Percentiles rank a stretch among this genome's conserved stretches.
phyloP scores from a whole-genome alignment of 2,329 filamentous ascomycete genomes.

The Hypoxylon sp. region DNA sequence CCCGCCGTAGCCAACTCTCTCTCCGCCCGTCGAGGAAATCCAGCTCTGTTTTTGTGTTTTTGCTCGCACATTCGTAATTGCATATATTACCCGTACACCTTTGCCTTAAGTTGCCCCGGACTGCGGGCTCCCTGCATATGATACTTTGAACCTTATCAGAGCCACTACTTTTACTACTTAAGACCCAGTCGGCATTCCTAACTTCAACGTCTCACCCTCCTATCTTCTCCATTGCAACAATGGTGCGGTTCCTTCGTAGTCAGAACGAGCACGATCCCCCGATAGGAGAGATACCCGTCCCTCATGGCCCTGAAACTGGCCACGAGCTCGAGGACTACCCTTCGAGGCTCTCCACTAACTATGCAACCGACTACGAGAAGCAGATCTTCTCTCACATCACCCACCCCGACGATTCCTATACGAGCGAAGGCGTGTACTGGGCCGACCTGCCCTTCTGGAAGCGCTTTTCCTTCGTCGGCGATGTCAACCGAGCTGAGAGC shows the following conservation, averaged over 20 bases:
- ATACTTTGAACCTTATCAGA: slow-evolving; percentile 20
- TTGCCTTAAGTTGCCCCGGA: neutral
- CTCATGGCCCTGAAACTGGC: slow-evolving; percentile 60
- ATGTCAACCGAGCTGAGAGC: slow-evolving; percentile 75
- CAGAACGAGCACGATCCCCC: slow-evolving; percentile 52
- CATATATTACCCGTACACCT: neutral
- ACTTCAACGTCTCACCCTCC: slow-evolving; percentile 5
- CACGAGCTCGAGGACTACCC: slow-evolving; percentile 59
- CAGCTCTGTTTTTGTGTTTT: too few relatives aligned
- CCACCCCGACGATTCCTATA: slow-evolving; percentile 88
- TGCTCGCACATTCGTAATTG: neutral
- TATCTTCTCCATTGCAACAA: slow-evolving; percentile 27
- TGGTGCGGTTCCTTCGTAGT: slow-evolving; percentile 51
- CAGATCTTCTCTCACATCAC: slow-evolving; percentile 80
- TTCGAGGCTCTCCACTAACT: slow-evolving; percentile 46
- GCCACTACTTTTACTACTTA: slow-evolving; percentile 1
- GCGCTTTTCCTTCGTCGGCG: slow-evolving; percentile 77
- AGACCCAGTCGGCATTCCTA: slow-evolving; percentile 5
- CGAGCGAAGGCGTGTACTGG: slow-evolving; percentile 86
- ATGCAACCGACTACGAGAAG: slow-evolving; percentile 59
- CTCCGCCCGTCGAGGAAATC: neutral
- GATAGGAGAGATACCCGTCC: slow-evolving; percentile 63
- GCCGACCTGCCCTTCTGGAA: slow-evolving; percentile 79
- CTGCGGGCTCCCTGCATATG: slow-evolving; percentile 13
- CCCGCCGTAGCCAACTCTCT: slow-evolving; percentile 6